A percentile compares a stretch with the other conserved stretches of the same genome.
Evolutionary conservation across 305 asterid genomes (phyloP).

Genomic region (Petunia hybrid): DNA sequence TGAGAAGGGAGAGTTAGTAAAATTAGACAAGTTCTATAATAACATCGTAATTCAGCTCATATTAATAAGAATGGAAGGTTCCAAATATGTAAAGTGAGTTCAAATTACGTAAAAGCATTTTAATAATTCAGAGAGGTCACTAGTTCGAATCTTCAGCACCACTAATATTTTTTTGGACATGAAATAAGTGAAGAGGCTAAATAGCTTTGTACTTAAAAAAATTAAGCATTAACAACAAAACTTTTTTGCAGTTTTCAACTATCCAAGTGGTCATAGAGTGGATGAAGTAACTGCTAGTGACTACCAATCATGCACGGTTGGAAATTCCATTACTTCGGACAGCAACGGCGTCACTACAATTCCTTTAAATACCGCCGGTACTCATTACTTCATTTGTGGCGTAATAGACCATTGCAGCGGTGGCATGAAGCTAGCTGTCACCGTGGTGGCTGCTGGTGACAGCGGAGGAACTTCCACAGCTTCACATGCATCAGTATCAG

Average conservation of each 20-base stretch:
- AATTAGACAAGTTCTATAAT: too few relatives aligned
- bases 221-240: not conserved
- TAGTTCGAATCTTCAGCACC: too few relatives aligned
- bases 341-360: conserved; percentile 82
- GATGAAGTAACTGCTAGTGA: conserved; percentile 72
- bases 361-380: conserved; percentile 71
- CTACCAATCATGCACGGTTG: conserved; percentile 65
- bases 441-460: conserved; percentile 47
- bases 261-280: conserved; percentile 69
- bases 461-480: conserved; percentile 33
- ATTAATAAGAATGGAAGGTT: too few relatives aligned
- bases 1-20: too few relatives aligned
- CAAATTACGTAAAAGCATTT: too few relatives aligned
- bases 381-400: conserved; percentile 80
- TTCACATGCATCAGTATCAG: conserved; percentile 4
- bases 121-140: too few relatives aligned
- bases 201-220: not conserved
- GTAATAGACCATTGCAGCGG: conserved; percentile 73
- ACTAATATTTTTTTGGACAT: too few relatives aligned
- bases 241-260: conserved; percentile 67
- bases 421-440: conserved; percentile 83
- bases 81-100: too few relatives aligned
- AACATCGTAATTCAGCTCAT: too few relatives aligned
- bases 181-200: too few relatives aligned
- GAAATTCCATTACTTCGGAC: conserved; percentile 71